Evolutionary conservation across 2,329 filamentous ascomycete species (phyloP).

Genomic region (Teratosphaeria gauchensis): DNA sequence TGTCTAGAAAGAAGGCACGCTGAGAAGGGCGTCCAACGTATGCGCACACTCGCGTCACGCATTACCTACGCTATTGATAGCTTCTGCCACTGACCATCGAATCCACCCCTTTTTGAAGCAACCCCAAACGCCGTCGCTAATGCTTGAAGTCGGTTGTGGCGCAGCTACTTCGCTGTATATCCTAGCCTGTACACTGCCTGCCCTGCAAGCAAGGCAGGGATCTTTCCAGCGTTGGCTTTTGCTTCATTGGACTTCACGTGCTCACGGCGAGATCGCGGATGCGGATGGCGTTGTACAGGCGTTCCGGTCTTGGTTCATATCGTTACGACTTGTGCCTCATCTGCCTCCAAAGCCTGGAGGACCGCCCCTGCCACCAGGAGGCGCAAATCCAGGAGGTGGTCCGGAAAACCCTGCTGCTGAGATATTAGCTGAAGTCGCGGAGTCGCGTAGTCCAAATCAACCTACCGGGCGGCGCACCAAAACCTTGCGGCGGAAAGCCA

Average conservation of each 20-base stretch:
- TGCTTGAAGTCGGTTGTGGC: neutral
- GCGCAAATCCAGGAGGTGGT: conserved; percentile 57
- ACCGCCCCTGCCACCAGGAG: conserved; percentile 38
- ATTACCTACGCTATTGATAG: neutral
- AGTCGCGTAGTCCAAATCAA: neutral
- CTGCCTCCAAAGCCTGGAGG: conserved; percentile 21
- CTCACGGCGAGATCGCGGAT: neutral
- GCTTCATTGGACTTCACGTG: neutral
- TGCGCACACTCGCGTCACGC: neutral
- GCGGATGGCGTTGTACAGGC: neutral
- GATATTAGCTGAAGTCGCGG: conserved; percentile 34
- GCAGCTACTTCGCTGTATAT: neutral
- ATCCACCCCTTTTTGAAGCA: neutral
- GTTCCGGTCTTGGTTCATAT: neutral
- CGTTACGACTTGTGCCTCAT: conserved; percentile 6
- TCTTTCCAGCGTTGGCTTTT: neutral
- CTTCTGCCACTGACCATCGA: neutral
- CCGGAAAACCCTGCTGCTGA: conserved; percentile 33
- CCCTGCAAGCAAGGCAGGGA: neutral
- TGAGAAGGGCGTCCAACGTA: neutral
- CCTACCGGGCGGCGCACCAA: conserved; percentile 1
- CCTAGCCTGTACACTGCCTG: neutral
- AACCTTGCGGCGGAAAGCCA: conserved; percentile 11
- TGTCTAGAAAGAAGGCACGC: neutral
- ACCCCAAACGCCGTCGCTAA: conserved; percentile 8